Evolutionary conservation across 768 basidiomycete genomes (phyloP).

Genomic region (Phanerodontia chrysosporium): DNA sequence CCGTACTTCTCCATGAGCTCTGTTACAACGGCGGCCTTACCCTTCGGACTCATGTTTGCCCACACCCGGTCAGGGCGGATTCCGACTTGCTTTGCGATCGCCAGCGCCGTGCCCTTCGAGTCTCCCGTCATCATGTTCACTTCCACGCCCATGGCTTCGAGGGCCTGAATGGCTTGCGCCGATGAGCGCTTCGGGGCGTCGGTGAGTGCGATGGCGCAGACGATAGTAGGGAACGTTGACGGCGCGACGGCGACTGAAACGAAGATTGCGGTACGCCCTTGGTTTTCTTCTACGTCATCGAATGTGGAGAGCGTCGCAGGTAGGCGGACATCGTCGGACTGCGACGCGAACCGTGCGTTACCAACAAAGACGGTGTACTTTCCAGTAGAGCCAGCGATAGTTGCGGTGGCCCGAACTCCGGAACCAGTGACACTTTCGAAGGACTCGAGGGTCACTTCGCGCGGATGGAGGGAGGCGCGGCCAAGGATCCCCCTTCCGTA

Average conservation of each 20-base stretch:
- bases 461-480: slow-evolving; percentile 33
- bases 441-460: slow-evolving; percentile 53
- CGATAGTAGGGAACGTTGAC: slow-evolving; percentile 44
- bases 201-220: slow-evolving; percentile 80
- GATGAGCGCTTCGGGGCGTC: slow-evolving; percentile 88
- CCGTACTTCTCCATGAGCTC: slow-evolving; percentile 73
- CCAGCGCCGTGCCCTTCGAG: slow-evolving; percentile 76
- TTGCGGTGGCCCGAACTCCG: slow-evolving; percentile 73
- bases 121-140: slow-evolving; percentile 96
- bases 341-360: slow-evolving; percentile 65
- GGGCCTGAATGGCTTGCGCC: slow-evolving; percentile 70
- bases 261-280: slow-evolving; percentile 84
- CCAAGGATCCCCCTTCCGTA: slow-evolving; percentile 69
- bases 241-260: slow-evolving; percentile 57
- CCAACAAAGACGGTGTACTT: slow-evolving; percentile 66
- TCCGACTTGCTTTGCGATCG: slow-evolving; percentile 88
- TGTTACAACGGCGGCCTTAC: slow-evolving; percentile 82
- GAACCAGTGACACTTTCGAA: slow-evolving; percentile 91
- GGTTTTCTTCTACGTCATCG: slow-evolving; percentile 61
- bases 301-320: slow-evolving; percentile 61
- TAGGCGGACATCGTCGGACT: slow-evolving; percentile 47
- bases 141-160: slow-evolving; percentile 86
- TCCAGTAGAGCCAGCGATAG: slow-evolving; percentile 42
- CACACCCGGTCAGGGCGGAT: slow-evolving; percentile 80
- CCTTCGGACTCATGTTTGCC: slow-evolving; percentile 92